Evolutionary conservation across 2,329 filamentous ascomycete species (phyloP), one percentile per base, ranked within the genome.

Genomic region (Plenodomus lindquistii): DNA sequence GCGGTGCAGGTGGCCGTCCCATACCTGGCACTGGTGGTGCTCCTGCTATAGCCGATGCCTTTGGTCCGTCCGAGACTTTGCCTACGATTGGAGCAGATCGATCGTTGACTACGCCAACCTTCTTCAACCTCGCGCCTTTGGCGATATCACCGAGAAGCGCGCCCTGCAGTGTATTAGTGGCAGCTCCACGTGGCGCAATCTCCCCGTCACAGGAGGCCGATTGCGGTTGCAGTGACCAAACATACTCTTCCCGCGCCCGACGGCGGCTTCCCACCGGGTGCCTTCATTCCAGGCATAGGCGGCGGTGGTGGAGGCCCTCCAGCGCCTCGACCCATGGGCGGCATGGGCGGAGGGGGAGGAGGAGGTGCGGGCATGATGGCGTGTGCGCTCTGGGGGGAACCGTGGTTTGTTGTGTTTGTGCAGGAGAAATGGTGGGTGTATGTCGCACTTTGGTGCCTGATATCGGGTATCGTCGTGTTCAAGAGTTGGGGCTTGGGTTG

Each of bases 61-160:
- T 81, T 11, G 82, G 81, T 24, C 79, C 78, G 42, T 81, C 77
- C 43, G 80, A 78, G 42, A 78, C 65, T 46, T 81, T 84, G 51
- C 74, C 81, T 47, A 97, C 72, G 42, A 82, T 63, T 0, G 93
- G 93, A 7, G 90, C 90, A 18, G 92, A 97, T 72, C 93, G 86
- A 73, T 97, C 93, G 74, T 97, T 97, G 60, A 92, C 89, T 46
- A 91, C 86, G 24, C 90, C 68, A 46, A 78, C 81, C 73, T 96
- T 97, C 75, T 88, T 96, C 50, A 97, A 80, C 52, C 79, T 77
- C 59, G 77, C 81, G 57, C 93, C 94, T 73, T 95, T 96, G 59
- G 79, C 78, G 62, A 99, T 99, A 73, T 97, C 93, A 66, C 85
- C 82, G 37, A 97, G 83, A 29, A 99, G 81, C 45, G 93, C 92